Percentiles rank a stretch among this genome's conserved stretches.
Conservation (phyloP, 768 basidiomycete species). For the Lactarius akahatsu region DNA sequence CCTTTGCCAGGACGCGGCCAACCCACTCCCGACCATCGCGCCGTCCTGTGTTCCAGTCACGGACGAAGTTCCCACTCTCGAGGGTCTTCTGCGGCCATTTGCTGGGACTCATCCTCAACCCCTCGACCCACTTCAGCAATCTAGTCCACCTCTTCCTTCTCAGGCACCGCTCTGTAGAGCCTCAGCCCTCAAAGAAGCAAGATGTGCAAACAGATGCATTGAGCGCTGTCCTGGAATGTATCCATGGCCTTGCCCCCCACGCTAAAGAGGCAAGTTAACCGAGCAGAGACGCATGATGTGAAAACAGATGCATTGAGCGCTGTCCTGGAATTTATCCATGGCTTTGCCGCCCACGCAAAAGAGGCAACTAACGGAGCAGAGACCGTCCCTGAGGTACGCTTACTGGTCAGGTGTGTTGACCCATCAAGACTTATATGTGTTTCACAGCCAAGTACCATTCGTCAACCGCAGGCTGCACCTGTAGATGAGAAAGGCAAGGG, state of each 20-base stretch:
- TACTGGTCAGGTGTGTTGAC: too few relatives aligned
- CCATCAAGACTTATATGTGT: background rate
- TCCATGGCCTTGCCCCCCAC: background rate
- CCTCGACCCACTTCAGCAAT: too few relatives aligned
- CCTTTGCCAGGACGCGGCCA: background rate
- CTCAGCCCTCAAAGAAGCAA: background rate
- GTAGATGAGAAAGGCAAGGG: slow-evolving; percentile 7
- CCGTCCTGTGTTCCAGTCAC: background rate
- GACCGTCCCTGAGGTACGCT: slow-evolving; percentile 7
- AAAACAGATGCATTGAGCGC: background rate
- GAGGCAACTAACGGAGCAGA: background rate
- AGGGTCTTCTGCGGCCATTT: background rate
- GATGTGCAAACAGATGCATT: background rate
- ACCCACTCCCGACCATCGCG: too few relatives aligned
- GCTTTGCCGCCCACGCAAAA: background rate
- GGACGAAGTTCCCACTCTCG: background rate
- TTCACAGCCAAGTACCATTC: background rate
- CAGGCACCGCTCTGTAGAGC: background rate
- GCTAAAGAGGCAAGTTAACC: background rate
- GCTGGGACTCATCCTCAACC: background rate
- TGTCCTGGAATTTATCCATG: slow-evolving; percentile 12
- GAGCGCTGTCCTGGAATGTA: slow-evolving; percentile 3
- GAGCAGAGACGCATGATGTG: background rate
- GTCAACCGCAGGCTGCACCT: background rate
- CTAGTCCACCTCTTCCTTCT: background rate